Conservation (phyloP, 192 early-diverging fungal species). For the Gigaspora rosea region DNA sequence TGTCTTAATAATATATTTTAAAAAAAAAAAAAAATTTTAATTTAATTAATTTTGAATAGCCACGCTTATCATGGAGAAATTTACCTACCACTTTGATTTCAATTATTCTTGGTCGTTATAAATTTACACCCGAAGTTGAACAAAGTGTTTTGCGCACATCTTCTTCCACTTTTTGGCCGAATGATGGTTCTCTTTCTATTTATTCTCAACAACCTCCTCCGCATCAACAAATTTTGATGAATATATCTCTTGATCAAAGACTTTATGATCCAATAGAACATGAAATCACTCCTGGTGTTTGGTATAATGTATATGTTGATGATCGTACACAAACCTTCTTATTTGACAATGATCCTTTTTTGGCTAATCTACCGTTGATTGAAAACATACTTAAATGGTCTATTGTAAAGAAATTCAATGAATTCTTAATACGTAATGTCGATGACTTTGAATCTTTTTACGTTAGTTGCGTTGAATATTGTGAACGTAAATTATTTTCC, state of each 20-base stretch:
- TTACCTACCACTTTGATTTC: not conserved
- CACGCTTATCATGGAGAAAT: conserved; percentile 21
- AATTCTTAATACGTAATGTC: not conserved
- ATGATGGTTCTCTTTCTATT: conserved; percentile 16
- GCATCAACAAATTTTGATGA: conserved; percentile 23
- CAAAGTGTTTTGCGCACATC: conserved; percentile 30
- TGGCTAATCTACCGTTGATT: not conserved
- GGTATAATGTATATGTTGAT: conserved; percentile 32
- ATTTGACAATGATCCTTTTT: conserved; percentile 21
- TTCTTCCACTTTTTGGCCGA: conserved; percentile 29
- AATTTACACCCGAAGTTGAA: conserved; percentile 18
- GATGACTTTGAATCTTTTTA: conserved; percentile 18
- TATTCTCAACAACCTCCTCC: conserved; percentile 22
- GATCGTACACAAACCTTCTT: conserved; percentile 23
- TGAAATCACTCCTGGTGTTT: conserved; percentile 19
- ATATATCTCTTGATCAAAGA: conserved; percentile 21
- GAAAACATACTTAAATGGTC: not conserved
- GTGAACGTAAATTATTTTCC: not conserved
- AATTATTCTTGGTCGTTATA: conserved; percentile 15
- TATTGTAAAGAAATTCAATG: not conserved
- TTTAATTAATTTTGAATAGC: not conserved
- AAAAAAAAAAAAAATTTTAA: too few relatives aligned
- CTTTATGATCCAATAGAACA: conserved; percentile 28
- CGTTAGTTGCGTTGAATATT: not conserved
- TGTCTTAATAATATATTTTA: too few relatives aligned